Evolutionary conservation across 2,329 filamentous ascomycete genomes (phyloP).

Genomic region (Dothideomycetidae sp.): DNA sequence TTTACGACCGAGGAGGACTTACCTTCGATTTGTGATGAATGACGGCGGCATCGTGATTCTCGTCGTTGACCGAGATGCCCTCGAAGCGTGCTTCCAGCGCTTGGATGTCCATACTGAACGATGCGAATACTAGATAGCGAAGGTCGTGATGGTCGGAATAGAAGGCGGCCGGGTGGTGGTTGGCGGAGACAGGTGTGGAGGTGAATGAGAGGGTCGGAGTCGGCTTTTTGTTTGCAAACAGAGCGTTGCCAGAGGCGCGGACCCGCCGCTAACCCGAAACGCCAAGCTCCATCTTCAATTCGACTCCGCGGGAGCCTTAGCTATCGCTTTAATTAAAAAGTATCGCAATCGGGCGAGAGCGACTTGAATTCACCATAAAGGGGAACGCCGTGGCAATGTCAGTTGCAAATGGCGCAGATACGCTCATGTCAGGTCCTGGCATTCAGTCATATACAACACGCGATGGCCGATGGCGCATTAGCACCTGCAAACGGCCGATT

Average conservation of each 20-base stretch:
- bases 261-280: neutral
- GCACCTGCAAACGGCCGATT: slow-evolving; percentile 82
- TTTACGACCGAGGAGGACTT: slow-evolving; percentile 12
- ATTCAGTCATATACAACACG: slow-evolving; percentile 15
- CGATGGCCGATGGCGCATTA: slow-evolving; percentile 37
- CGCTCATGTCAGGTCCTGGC: slow-evolving; percentile 9
- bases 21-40: slow-evolving; percentile 66
- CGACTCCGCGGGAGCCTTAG: too few relatives aligned
- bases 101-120: slow-evolving; percentile 50
- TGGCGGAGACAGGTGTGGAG: neutral
- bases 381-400: too few relatives aligned
- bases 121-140: neutral
- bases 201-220: neutral
- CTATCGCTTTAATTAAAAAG: too few relatives aligned
- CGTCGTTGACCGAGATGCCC: slow-evolving; percentile 77
- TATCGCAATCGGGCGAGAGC: too few relatives aligned
- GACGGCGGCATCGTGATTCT: slow-evolving; percentile 50
- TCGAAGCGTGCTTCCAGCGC: slow-evolving; percentile 78
- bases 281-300: slow-evolving; percentile 1
- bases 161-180: too few relatives aligned
- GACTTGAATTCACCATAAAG: too few relatives aligned
- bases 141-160: neutral
- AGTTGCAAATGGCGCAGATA: slow-evolving; percentile 39
- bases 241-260: slow-evolving; percentile 1
- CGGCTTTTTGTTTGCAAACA: neutral